These are phyloP conservation scores for Choiromyces venosus DNA, from an alignment of 495 filamentous ascomycete genomes.

Conservation along the genomic window DNA sequence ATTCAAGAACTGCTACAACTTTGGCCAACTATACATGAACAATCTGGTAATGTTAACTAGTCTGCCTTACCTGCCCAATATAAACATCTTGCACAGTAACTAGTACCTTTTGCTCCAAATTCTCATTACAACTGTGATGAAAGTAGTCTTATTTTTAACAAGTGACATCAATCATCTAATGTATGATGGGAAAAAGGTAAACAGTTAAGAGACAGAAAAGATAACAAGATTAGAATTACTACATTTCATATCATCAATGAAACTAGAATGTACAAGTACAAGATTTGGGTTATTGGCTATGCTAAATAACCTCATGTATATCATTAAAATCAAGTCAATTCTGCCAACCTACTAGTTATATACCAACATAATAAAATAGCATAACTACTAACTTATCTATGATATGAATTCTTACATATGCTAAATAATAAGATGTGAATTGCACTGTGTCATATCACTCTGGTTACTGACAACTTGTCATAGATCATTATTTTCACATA, in stretches of 20 bases:
- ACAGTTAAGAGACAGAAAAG: slow-evolving; percentile 5
- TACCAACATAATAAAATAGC: slow-evolving; percentile 11
- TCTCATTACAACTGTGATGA: slow-evolving; percentile 16
- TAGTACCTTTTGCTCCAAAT: slow-evolving; percentile 30
- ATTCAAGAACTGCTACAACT: slow-evolving; percentile 29
- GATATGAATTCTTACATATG: slow-evolving; percentile 36
- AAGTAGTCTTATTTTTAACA: slow-evolving; percentile 12
- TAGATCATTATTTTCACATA: no score
- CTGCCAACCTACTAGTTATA: slow-evolving; percentile 7
- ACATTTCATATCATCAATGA: slow-evolving; percentile 36
- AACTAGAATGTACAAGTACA: slow-evolving; percentile 7
- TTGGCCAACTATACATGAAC: slow-evolving; percentile 12
- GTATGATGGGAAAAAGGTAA: neutral
- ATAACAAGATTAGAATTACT: slow-evolving; percentile 34
- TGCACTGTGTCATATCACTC: slow-evolving; percentile 32
- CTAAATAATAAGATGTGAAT: slow-evolving; percentile 32
- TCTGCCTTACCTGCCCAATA: slow-evolving; percentile 1
- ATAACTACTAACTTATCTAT: slow-evolving; percentile 4
- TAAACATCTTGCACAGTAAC: slow-evolving; percentile 6
- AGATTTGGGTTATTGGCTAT: neutral
- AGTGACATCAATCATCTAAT: slow-evolving; percentile 12
- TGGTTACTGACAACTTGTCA: slow-evolving; percentile 41
- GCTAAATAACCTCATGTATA: neutral
- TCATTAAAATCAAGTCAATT: neutral
- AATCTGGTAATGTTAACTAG: neutral